Evolutionary conservation across 164 flowering plant genomes (phyloP).

Genomic region (Nelumbo lutea): DNA sequence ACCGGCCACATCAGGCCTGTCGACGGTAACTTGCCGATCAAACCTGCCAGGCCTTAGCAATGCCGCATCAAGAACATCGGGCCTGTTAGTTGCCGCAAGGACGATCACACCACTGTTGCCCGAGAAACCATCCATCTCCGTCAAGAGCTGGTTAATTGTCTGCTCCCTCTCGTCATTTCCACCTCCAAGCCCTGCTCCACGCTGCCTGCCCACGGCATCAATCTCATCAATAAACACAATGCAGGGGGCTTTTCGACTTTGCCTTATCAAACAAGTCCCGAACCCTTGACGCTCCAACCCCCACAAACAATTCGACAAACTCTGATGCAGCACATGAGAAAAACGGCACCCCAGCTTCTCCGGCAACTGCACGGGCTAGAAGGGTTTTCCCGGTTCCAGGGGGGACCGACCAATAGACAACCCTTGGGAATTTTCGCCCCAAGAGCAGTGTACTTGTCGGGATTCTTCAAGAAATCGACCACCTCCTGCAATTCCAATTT

Average conservation of each 20-base stretch:
- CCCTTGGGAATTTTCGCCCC: constrained; percentile 97
- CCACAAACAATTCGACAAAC: constrained; percentile 92
- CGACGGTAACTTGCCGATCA: constrained; percentile 92
- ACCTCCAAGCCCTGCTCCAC: constrained; percentile 94
- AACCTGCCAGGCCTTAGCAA: constrained; percentile 96
- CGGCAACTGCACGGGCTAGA: constrained; percentile 86
- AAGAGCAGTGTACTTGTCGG: constrained; percentile 86
- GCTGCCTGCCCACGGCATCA: constrained; percentile 98
- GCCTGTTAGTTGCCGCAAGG: constrained; percentile 90
- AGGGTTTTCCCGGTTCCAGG: constrained; percentile 97
- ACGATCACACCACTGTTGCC: constrained; percentile 92
- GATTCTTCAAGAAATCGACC: constrained; percentile 92
- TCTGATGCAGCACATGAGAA: constrained; percentile 94
- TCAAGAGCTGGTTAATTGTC: constrained; percentile 88
- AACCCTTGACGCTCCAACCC: constrained; percentile 97
- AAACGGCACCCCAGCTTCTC: constrained; percentile 92
- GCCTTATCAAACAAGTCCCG: constrained; percentile 96
- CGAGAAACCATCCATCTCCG: constrained; percentile 95
- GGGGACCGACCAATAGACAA: constrained; percentile 85
- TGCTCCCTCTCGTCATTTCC: constrained; percentile 99
- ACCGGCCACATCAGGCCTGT: constrained; percentile 95
- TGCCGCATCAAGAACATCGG: constrained; percentile 93
- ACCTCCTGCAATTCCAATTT: constrained; percentile 89
- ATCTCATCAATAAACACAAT: constrained; percentile 98
- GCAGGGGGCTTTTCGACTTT: constrained; percentile 83